Percentiles rank a stretch among this genome's conserved stretches.
These are phyloP conservation scores for Trichopus zeylanicus DNA, from an alignment of 116 monocot species.

Conservation along the genomic window DNA sequence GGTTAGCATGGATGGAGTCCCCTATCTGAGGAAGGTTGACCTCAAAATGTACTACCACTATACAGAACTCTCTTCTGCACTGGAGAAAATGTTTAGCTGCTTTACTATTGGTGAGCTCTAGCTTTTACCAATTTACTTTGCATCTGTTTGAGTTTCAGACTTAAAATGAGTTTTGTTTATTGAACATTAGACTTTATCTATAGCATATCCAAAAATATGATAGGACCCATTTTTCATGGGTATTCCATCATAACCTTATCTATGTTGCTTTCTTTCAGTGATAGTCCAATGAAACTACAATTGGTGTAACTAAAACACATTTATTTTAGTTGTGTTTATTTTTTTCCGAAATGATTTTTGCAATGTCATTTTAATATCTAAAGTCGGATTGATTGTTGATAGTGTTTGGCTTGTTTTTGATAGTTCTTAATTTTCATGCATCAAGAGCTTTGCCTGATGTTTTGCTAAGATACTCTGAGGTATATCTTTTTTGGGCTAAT, in stretches of 20 bases:
- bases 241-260: background rate
- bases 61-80: constrained; percentile 54
- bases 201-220: background rate
- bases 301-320: background rate
- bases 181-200: background rate
- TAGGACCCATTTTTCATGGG: background rate
- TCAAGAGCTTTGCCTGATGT: too few species aligned
- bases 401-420: too few species aligned
- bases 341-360: background rate
- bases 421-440: too few species aligned
- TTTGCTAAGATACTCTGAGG: too few species aligned
- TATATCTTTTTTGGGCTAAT: too few species aligned
- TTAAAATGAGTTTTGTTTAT: background rate
- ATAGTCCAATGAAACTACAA: background rate
- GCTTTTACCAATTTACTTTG: background rate
- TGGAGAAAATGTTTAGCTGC: constrained; percentile 71
- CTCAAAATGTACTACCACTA: constrained; percentile 56
- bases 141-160: background rate
- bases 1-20: constrained; percentile 79
- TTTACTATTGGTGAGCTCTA: constrained; percentile 54
- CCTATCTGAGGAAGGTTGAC: constrained; percentile 68
- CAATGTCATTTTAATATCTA: background rate
- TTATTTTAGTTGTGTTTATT: background rate
- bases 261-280: background rate
- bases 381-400: too few species aligned